Percentiles rank a stretch among this genome's conserved stretches.
These are phyloP conservation scores for Gossypium trilobum DNA, from an alignment of 441 rosid genomes.

Conservation along the genomic window DNA sequence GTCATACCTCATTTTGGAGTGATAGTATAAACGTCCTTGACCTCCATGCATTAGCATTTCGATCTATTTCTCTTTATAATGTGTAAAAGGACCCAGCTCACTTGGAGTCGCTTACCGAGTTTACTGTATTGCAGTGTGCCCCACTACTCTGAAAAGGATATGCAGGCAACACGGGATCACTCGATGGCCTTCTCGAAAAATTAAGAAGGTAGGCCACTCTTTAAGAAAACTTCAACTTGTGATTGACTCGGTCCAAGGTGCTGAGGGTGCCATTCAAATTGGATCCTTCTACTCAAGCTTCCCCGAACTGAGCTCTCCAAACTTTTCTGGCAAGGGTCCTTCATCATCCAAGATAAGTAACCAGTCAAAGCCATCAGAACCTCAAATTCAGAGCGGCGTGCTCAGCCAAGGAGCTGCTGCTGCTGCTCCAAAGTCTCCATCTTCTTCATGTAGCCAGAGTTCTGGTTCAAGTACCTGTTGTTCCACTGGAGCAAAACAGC, in stretches of 20 bases:
- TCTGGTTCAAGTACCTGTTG: slow-evolving; percentile 54
- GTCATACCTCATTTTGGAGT: not conserved
- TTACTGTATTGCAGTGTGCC: slow-evolving; percentile 59
- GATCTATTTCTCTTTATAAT: not conserved
- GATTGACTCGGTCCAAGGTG: slow-evolving; percentile 69
- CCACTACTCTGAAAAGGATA: slow-evolving; percentile 82
- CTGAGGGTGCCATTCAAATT: slow-evolving; percentile 56
- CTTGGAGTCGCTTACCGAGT: not conserved
- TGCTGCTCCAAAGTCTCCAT: slow-evolving; percentile 40
- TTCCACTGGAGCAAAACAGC: slow-evolving; percentile 44
- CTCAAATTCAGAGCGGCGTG: slow-evolving; percentile 28
- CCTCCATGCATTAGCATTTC: not conserved
- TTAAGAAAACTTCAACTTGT: slow-evolving; percentile 72
- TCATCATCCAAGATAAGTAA: slow-evolving; percentile 24
- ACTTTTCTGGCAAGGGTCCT: slow-evolving; percentile 27
- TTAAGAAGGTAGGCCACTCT: slow-evolving; percentile 81
- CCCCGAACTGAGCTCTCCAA: slow-evolving; percentile 61
- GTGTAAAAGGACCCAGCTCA: not conserved
- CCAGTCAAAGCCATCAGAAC: slow-evolving; percentile 24
- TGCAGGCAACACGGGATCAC: slow-evolving; percentile 88
- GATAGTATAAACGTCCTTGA: not conserved
- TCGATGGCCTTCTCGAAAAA: slow-evolving; percentile 85
- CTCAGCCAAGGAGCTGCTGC: slow-evolving; percentile 28
- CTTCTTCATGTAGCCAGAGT: slow-evolving; percentile 61
- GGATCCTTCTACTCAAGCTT: slow-evolving; percentile 69